Evolutionary conservation across 169 alveolate species (phyloP), one percentile per base, ranked within the genome.

Genomic region (Plasmodium inui): DNA sequence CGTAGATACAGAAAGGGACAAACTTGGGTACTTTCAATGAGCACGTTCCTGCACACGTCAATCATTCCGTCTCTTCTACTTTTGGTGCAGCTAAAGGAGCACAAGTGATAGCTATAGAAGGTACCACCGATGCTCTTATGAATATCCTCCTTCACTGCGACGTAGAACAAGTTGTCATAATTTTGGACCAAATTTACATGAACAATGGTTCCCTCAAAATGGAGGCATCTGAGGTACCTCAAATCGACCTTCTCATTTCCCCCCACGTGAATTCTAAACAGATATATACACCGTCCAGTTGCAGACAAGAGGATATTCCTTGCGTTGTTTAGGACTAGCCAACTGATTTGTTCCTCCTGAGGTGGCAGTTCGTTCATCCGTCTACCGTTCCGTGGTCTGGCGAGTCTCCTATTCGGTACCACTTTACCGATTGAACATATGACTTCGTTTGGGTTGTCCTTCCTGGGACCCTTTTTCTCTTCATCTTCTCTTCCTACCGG

Each of bases 181-280:
- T 86, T 78, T 73, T 30, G 53, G 17, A 86, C 28, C 61, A 86
- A 19, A 86, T n/a, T 28, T 12, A 86, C 70, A 53, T 86, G 73
- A 30, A 86, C 70, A 74, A 86, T 86, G 57, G 67, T 86, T 0
- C 22, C 26, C 19, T 37, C 71, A 67, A 67, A 67, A 17, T 74
- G 22, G 61, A 86, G 28, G 67, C 28, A 76, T 14, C 81, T 72
- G 26, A 86, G 41, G 67, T 73, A 86, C 61, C 70, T 76, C 70
- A 86, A 50, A 30, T 74, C 78, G 37, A 86, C 46, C 71, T 86
- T 86, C 34, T 86, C 86, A 70, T 86, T 86, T 17, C 93, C 93
- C 26, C 82, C 53, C 34, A 86, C 73, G 12, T 30, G 53, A 57
- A 86, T 32, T 22, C 82, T 74, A 34, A 74, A 86, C 80, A 86